Conservation (phyloP, 129 eudicot species). For the Oenanthe sinensis region DNA sequence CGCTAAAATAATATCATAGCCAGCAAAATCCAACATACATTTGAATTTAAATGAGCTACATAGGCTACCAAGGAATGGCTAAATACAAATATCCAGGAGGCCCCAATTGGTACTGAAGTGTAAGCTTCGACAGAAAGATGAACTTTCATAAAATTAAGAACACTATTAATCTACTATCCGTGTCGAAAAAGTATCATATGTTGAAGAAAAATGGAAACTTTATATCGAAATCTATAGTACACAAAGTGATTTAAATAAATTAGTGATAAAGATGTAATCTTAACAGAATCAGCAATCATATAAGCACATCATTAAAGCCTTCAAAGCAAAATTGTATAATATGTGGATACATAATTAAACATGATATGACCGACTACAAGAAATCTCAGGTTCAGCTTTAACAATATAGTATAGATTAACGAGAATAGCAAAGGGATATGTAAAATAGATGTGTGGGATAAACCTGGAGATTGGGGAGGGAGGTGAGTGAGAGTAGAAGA, state of each 20-base stretch:
- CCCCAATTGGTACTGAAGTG: neutral
- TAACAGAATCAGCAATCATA: neutral
- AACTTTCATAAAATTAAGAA: neutral
- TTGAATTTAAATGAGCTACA: neutral
- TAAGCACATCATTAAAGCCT: neutral
- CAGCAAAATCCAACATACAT: too few species aligned
- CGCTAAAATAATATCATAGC: neutral
- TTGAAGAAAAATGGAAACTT: neutral
- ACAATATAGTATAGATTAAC: neutral
- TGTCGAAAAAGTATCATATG: neutral
- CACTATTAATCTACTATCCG: too few species aligned
- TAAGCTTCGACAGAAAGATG: neutral
- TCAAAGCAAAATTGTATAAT: neutral
- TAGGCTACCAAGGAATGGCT: neutral
- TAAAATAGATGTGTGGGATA: too few species aligned
- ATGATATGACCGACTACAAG: neutral
- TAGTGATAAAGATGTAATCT: neutral
- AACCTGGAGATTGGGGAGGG: slow-evolving; percentile 15
- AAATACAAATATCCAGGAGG: neutral
- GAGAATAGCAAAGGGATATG: neutral
- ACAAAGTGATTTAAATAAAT: neutral
- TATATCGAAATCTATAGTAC: neutral
- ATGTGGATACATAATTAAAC: neutral
- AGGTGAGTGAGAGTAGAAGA: slow-evolving; percentile 1
- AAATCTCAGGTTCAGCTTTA: neutral